Conservation (phyloP, 352 stramenopile species). For the Peronospora destructor region DNA sequence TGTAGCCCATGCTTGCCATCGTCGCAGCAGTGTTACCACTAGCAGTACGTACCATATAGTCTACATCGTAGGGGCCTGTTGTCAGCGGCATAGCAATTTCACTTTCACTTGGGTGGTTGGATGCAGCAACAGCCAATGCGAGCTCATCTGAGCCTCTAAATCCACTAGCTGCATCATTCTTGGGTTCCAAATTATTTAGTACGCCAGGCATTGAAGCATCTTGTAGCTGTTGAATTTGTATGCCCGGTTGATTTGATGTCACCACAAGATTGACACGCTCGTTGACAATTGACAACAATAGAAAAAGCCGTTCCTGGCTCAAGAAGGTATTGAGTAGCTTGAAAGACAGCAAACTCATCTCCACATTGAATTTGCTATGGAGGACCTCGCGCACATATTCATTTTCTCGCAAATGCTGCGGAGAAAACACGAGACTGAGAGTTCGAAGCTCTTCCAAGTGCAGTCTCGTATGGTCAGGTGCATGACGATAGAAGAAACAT, state of each 20-base stretch:
- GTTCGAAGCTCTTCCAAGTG: conserved; percentile 64
- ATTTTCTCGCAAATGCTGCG: conserved; percentile 54
- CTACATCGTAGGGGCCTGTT: conserved; percentile 57
- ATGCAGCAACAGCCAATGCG: conserved; percentile 38
- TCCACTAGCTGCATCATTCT: conserved; percentile 26
- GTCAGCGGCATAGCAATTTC: conserved; percentile 57
- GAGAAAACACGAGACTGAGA: conserved; percentile 56
- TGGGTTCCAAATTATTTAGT: conserved; percentile 39
- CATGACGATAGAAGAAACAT: conserved; percentile 53
- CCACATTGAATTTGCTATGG: conserved; percentile 78
- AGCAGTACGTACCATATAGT: conserved; percentile 61
- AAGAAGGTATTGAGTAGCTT: conserved; percentile 78
- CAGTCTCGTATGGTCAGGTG: conserved; percentile 55
- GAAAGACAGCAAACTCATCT: conserved; percentile 78
- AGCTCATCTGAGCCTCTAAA: conserved; percentile 60
- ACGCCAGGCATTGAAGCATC: conserved; percentile 22
- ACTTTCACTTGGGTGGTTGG: conserved; percentile 57
- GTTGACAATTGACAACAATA: conserved; percentile 72
- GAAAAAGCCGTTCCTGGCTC: conserved; percentile 67
- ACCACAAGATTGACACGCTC: conserved; percentile 71
- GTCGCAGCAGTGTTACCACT: conserved; percentile 23
- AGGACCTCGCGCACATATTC: conserved; percentile 76
- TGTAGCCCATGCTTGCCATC: conserved; percentile 31
- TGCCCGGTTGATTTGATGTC: conserved; percentile 58
- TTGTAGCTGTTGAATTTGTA: conserved; percentile 62